Base-by-base conservation (phyloP, 1,284 basidiomycete genomes). In the Malassezia globosa region DNA sequence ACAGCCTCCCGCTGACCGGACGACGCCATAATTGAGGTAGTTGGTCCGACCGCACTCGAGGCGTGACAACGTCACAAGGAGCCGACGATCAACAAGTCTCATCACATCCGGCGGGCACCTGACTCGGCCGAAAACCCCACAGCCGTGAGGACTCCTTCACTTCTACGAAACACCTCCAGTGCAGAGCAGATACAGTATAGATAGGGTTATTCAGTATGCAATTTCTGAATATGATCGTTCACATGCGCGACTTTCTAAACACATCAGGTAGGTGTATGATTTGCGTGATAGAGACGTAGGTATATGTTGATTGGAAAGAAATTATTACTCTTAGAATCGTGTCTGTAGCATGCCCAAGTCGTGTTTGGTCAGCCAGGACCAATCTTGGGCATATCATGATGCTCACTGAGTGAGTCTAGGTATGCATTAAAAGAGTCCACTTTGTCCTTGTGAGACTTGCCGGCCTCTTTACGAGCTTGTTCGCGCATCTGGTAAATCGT, bases 381-480 rank as follows among this genome's bases (percentile, higher is more conserved):
- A 5, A 83, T 86, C 77, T 88, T 88, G 34, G 87, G 87, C 61
- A 90, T 88, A 71, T 90, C 87, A 71, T 90, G 85, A 76, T 90
- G 87, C 75, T 90, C 87, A 67, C 83, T 85, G 51, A 94, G 79
- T 42, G 79, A 76, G 71, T 90, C 89, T 6, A 97, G 77, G 69
- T 94, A 86, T 25, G 79, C 70, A 72, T 97, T 97, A 67, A 71
- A 69, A 4, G 89, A 85, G 53, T 81, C 81, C 19, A 97, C 89
- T 41, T 89, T 82, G 55, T 97, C 92, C 74, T 95, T 95, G 75
- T 97, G 92, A 7, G 86, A 87, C 74, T 83, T 85, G 61, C 77
- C 77, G 0, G 90, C 90, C 63, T 85, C 73, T 72, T 82, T 87
- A 25, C 80, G 78, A 21, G 90, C 85, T 61, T 81, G 80, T 55